Evolutionary conservation across 805 yeast species (phyloP), one percentile per base, ranked within the genome.

Genomic region (Kregervanrija pseudodelftensis): DNA sequence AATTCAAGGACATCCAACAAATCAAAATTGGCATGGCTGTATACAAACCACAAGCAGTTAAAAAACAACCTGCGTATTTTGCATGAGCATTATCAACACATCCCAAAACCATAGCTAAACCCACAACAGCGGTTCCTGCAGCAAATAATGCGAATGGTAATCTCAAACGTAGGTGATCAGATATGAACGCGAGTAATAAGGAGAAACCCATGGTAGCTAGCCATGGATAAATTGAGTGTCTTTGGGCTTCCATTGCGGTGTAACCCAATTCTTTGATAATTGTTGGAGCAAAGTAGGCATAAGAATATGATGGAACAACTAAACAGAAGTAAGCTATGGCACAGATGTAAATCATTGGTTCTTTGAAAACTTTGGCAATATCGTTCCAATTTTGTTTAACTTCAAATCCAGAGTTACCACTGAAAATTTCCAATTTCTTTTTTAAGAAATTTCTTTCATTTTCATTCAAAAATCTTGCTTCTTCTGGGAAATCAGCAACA

Each of bases 221-320:
- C 90, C 95, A 87, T 13, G 95, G 95, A 53, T 87, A 88, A 41
- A 88, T 85, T 0, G 95, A 83, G 65, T 81, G 82, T 46, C 82
- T 75, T 63, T 87, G 87, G 11, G 95, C 91, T 45, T 75, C 69
- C 54, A 79, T 82, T 5, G 85, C 80, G 1, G 87, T 72, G 68
- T 81, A 73, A 16, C 84, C 82, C 66, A 82, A 69, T 36, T 73
- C 62, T 41, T 66, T 68, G 57, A 82, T 79, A 57, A 82, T 80
- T 33, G 82, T 69, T 37, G 86, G 79, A 17, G 88, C 80, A 59
- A 82, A 82, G 62, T 77, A 82, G 11, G 89, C 89, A 56, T 81
- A 82, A 40, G 86, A 83, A 55, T 82, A 82, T 11, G 87, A 70
- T 14, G 88, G 87, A 45, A 82, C 74, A 55, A 82, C 74, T 42